Conservation (phyloP, 106 monocot species). For the Acorus calamus region DNA sequence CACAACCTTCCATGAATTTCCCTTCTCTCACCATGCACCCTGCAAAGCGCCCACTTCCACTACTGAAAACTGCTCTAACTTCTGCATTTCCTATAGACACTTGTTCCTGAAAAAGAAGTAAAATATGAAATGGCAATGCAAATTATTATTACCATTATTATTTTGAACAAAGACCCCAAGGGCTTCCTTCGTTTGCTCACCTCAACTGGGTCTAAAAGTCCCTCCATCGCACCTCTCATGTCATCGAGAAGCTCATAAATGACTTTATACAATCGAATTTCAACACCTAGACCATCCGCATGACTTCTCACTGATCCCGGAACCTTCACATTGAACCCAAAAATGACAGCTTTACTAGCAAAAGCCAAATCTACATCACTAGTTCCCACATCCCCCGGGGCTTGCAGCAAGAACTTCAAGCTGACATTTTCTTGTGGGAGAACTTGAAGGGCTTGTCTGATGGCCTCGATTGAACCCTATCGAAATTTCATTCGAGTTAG, state of each 20-base stretch:
- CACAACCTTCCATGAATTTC: conserved; percentile 71
- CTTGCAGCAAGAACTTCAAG: conserved; percentile 85
- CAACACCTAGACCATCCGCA: conserved; percentile 76
- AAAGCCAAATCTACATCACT: conserved; percentile 91
- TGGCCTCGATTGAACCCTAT: conserved; percentile 94
- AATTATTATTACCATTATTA: too few relatives aligned
- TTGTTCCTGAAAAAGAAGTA: conserved; percentile 53
- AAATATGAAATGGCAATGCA: neutral
- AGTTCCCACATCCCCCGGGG: conserved; percentile 76
- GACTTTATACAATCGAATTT: conserved; percentile 82
- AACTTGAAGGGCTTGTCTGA: conserved; percentile 78
- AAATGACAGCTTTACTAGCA: conserved; percentile 74
- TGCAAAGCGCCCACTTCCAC: conserved; percentile 90
- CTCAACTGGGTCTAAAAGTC: conserved; percentile 87
- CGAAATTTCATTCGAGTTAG: neutral
- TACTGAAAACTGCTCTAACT: conserved; percentile 79
- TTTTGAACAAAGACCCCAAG: too few relatives aligned
- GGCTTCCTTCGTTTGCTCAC: conserved; percentile 15
- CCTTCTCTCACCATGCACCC: conserved; percentile 96
- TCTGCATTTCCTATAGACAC: conserved; percentile 65
- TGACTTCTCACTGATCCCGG: conserved; percentile 79
- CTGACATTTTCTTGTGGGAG: conserved; percentile 89
- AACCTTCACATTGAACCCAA: conserved; percentile 93
- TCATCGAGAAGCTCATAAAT: conserved; percentile 93
- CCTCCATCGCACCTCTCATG: conserved; percentile 90